Percentiles rank a stretch among this genome's conserved stretches.
These are phyloP conservation scores for Kodamaea neixiangensis DNA, from an alignment of 805 yeast species.

Conservation along the genomic window DNA sequence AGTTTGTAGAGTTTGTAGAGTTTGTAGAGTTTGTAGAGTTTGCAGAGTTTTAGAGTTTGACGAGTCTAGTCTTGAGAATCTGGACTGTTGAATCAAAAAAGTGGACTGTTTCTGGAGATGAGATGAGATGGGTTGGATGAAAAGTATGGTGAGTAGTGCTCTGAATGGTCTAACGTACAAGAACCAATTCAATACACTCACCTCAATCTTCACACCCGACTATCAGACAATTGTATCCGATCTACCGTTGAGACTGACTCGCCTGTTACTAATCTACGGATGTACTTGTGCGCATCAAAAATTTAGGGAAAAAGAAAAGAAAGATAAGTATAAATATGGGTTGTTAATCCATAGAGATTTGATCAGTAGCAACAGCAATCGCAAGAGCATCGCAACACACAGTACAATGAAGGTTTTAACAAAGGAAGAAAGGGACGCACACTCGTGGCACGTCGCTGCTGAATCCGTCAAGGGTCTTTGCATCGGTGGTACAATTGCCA, in stretches of 20 bases:
- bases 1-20: too few species aligned
- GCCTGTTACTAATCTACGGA: neutral
- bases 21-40: too few species aligned
- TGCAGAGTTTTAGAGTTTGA: too few species aligned
- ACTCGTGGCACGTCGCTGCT: conserved; percentile 31
- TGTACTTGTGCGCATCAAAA: neutral
- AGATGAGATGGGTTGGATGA: too few species aligned
- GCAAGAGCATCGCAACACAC: too few species aligned
- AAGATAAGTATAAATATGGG: neutral
- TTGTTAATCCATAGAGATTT: neutral
- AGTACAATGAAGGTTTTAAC: conserved; percentile 37
- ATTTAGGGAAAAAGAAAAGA: neutral
- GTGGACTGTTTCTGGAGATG: too few species aligned
- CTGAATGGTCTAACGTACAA: too few species aligned
- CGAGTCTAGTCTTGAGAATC: too few species aligned
- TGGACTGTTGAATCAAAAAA: too few species aligned
- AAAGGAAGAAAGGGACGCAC: conserved; percentile 42
- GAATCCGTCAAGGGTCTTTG: conserved; percentile 43
- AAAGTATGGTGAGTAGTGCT: too few species aligned
- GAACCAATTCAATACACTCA: too few species aligned
- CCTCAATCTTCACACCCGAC: neutral
- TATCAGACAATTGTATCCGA: neutral
- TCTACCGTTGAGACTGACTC: neutral
- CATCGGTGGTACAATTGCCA: conserved; percentile 34
- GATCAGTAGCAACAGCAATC: neutral